A percentile compares a stretch with the other conserved stretches of the same genome.
phyloP scores from a whole-genome alignment of 1,284 basidiomycete species.

The Coniophora puteana region DNA sequence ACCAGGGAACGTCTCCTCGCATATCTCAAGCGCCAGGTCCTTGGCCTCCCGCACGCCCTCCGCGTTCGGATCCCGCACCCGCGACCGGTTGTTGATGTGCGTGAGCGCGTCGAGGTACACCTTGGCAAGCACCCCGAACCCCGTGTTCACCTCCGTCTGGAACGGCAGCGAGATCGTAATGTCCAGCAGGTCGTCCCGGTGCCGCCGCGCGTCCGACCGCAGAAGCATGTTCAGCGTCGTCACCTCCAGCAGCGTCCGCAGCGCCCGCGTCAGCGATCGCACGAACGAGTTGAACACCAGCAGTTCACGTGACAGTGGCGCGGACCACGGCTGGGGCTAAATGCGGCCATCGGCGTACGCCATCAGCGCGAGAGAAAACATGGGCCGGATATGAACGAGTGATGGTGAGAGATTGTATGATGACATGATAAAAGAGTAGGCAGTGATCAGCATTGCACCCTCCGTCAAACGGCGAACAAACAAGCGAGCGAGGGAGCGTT shows the following conservation, averaged over 20 bases:
- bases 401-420: conserved; percentile 8
- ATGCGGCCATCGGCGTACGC: background rate
- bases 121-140: conserved; percentile 96
- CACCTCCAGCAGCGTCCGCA: conserved; percentile 90
- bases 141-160: conserved; percentile 95
- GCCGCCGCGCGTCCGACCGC: conserved; percentile 80
- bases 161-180: conserved; percentile 90
- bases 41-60: conserved; percentile 84
- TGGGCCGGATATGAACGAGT: conserved; percentile 8
- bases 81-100: conserved; percentile 74
- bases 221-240: conserved; percentile 91
- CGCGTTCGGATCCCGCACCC: conserved; percentile 71
- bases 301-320: conserved; percentile 92
- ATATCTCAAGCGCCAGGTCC: conserved; percentile 83
- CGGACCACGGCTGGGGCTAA: conserved; percentile 85
- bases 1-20: conserved; percentile 91
- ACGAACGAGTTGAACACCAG: conserved; percentile 98
- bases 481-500: too few relatives aligned
- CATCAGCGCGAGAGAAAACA: conserved; percentile 6
- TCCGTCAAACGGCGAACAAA: too few relatives aligned
- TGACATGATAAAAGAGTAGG: too few relatives aligned
- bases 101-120: conserved; percentile 92
- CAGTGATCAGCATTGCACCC: too few relatives aligned
- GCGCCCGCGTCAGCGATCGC: conserved; percentile 82
- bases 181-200: conserved; percentile 90